Conservation (phyloP, 1,139 yeast species). For the Geotrichum klebahnii region DNA sequence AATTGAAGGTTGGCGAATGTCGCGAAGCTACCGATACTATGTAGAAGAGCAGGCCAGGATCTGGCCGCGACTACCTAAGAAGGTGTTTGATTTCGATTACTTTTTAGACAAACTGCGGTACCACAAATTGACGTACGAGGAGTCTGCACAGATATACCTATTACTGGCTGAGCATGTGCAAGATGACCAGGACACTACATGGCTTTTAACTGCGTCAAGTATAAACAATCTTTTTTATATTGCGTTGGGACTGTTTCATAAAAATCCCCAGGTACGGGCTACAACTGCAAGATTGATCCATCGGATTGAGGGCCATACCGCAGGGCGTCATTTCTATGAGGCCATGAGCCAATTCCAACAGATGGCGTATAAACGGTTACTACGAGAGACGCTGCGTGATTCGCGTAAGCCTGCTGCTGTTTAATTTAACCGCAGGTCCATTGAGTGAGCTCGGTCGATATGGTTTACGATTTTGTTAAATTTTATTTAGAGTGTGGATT, state of each 20-base stretch:
- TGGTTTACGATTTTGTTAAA: too few species aligned
- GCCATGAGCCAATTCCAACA: conserved; percentile 33
- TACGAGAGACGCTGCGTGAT: conserved; percentile 14
- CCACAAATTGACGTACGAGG: conserved; percentile 33
- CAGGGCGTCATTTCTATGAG: conserved; percentile 34
- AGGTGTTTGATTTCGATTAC: conserved; percentile 36
- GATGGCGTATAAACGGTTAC: conserved; percentile 33
- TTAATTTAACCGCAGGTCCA: too few species aligned
- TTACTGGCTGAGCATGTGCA: conserved; percentile 32
- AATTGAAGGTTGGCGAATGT: conserved; percentile 38
- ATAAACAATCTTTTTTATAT: conserved; percentile 33
- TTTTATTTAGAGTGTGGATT: too few species aligned
- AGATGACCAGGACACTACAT: conserved; percentile 37
- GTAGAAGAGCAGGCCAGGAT: conserved; percentile 28
- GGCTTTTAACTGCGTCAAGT: conserved; percentile 33
- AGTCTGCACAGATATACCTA: conserved; percentile 33
- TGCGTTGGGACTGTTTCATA: conserved; percentile 40
- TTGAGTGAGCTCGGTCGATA: too few species aligned
- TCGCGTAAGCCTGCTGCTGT: not conserved
- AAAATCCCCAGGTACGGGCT: conserved; percentile 31
- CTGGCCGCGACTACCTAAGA: conserved; percentile 31
- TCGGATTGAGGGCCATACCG: conserved; percentile 36
- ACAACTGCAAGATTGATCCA: conserved; percentile 34
- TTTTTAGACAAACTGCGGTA: conserved; percentile 35
- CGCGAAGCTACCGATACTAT: conserved; percentile 33